Percentiles rank a stretch among this genome's conserved stretches.
phyloP scores from a whole-genome alignment of 108 stramenopile genomes.

The Skeletonema costatum region DNA sequence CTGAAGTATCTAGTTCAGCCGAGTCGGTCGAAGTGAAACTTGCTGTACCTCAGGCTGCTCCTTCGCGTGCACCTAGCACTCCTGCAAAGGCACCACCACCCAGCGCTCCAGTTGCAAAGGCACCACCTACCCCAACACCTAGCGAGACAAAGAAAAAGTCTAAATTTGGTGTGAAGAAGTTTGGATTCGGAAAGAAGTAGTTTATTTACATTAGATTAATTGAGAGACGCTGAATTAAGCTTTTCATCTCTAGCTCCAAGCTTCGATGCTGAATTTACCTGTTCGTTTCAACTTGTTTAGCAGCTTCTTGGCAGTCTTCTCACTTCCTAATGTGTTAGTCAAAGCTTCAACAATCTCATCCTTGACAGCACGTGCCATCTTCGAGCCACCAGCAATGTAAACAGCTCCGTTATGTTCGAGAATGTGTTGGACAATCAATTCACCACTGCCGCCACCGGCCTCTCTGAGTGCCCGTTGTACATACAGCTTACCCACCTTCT shows the following conservation, averaged over 20 bases:
- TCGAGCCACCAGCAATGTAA: conserved; percentile 84
- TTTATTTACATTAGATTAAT: background rate
- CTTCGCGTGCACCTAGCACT: background rate
- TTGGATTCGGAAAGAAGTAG: conserved; percentile 15
- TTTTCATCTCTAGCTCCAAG: conserved; percentile 61
- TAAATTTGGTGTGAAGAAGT: conserved; percentile 18
- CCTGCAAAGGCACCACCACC: background rate
- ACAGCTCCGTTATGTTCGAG: conserved; percentile 64
- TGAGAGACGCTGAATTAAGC: background rate
- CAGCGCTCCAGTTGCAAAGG: background rate
- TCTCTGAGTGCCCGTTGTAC: conserved; percentile 76
- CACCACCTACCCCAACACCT: background rate
- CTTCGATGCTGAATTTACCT: conserved; percentile 73
- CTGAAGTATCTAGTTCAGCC: background rate
- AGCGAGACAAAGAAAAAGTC: background rate
- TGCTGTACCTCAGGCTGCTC: background rate
- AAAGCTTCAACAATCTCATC: conserved; percentile 74
- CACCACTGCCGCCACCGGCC: conserved; percentile 48
- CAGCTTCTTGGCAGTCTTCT: conserved; percentile 42
- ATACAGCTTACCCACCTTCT: conserved; percentile 67
- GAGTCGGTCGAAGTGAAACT: background rate
- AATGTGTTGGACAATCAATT: conserved; percentile 65
- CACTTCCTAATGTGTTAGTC: conserved; percentile 43
- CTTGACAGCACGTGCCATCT: conserved; percentile 80
- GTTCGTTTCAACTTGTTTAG: conserved; percentile 42